phyloP scores from a whole-genome alignment of 2,329 filamentous ascomycete genomes.

The Lizonia empirigonia region DNA sequence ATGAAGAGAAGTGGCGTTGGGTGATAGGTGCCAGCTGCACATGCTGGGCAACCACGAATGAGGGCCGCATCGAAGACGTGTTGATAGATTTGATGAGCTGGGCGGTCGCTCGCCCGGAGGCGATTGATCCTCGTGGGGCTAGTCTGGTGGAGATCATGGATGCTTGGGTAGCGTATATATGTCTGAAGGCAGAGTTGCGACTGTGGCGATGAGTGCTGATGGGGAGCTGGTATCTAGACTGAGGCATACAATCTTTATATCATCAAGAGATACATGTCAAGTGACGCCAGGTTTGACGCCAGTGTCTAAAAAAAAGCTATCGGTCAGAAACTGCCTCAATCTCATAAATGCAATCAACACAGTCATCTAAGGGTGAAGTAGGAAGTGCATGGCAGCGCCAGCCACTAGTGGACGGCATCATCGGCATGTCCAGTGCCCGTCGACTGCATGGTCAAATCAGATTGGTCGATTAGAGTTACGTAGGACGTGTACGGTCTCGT shows the following conservation, averaged over 20 bases:
- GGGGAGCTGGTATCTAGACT: slow-evolving; percentile 25
- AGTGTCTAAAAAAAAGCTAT: slow-evolving; percentile 18
- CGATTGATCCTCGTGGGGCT: slow-evolving; percentile 32
- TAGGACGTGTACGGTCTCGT: slow-evolving; percentile 12
- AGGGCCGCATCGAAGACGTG: slow-evolving; percentile 41
- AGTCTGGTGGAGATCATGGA: slow-evolving; percentile 39
- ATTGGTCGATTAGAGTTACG: slow-evolving; percentile 4
- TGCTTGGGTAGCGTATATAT: slow-evolving; percentile 16
- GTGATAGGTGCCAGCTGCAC: slow-evolving; percentile 22
- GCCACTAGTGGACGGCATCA: slow-evolving; percentile 15
- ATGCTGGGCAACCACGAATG: slow-evolving; percentile 43
- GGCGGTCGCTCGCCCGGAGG: slow-evolving; percentile 46
- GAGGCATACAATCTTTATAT: slow-evolving; percentile 38
- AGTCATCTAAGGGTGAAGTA: slow-evolving; percentile 33
- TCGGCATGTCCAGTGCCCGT: slow-evolving; percentile 8
- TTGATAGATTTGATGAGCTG: slow-evolving; percentile 48
- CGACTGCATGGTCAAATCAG: background rate
- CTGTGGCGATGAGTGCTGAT: slow-evolving; percentile 18
- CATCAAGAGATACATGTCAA: slow-evolving; percentile 12
- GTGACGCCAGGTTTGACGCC: slow-evolving; percentile 26
- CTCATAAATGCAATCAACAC: slow-evolving; percentile 7
- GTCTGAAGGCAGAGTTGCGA: slow-evolving; percentile 7
- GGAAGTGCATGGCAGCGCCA: slow-evolving; percentile 15
- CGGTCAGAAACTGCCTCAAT: slow-evolving; percentile 1
- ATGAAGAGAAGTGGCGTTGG: slow-evolving; percentile 51